Conservation (phyloP, 139 green algal genomes). For the Tetraselmis striata region DNA sequence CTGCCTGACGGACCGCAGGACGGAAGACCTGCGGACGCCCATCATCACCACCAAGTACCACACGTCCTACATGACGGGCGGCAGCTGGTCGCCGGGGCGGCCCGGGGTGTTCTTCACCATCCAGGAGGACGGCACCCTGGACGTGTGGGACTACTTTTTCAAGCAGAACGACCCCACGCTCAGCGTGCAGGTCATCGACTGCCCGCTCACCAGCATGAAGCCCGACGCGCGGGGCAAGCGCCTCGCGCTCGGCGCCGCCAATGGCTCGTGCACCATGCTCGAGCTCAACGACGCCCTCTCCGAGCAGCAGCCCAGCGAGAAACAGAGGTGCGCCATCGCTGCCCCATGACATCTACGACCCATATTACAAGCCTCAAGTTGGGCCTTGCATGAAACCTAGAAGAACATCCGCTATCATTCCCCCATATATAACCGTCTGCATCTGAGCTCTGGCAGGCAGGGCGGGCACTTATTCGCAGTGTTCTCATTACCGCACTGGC, state of each 20-base stretch:
- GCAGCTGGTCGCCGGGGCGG: constrained; percentile 42
- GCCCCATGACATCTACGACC: constrained; percentile 59
- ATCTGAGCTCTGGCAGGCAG: too few species aligned
- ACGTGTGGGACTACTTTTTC: constrained; percentile 88
- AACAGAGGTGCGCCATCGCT: constrained; percentile 31
- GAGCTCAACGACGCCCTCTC: constrained; percentile 63
- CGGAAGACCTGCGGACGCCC: constrained; percentile 79
- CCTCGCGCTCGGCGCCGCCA: constrained; percentile 53
- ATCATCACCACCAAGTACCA: constrained; percentile 83
- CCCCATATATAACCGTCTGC: too few species aligned
- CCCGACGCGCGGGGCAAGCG: neutral
- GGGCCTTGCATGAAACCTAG: too few species aligned
- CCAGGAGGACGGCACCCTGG: constrained; percentile 70
- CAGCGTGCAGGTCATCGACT: constrained; percentile 37
- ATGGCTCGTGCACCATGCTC: constrained; percentile 67
- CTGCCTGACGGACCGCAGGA: too few species aligned
- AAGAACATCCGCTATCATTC: too few species aligned
- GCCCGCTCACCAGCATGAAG: neutral
- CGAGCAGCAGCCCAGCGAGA: constrained; percentile 74
- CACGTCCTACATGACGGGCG: constrained; percentile 66
- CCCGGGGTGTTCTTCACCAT: constrained; percentile 82
- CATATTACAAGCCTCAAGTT: too few species aligned
- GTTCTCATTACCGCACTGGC: too few species aligned
- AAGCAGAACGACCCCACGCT: constrained; percentile 84
- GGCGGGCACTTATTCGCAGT: too few species aligned